These are phyloP conservation scores for Volvariella volvacea DNA, from an alignment of 1,284 basidiomycete genomes.

Conservation along the genomic window DNA sequence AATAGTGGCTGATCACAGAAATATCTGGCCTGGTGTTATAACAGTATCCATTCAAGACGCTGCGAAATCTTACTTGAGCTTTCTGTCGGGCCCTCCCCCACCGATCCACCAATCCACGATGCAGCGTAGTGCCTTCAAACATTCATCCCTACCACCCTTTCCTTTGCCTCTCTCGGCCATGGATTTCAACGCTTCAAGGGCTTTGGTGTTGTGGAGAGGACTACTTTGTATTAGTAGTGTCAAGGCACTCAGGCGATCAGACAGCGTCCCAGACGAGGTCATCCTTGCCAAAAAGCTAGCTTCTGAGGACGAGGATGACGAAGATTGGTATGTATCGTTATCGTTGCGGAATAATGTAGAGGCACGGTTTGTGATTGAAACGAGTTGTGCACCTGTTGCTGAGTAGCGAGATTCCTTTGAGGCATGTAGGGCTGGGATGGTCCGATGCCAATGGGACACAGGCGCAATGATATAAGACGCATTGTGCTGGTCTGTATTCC, in stretches of 20 bases:
- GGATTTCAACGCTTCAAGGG: conserved; percentile 67
- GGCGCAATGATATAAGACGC: too few species aligned
- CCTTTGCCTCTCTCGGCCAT: conserved; percentile 75
- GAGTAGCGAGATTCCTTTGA: too few species aligned
- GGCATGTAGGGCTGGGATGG: too few species aligned
- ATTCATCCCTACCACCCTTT: conserved; percentile 88
- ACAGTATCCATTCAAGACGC: conserved; percentile 4
- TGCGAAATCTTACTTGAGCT: conserved; percentile 64
- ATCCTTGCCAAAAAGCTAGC: conserved; percentile 79
- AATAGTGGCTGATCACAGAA: conserved; percentile 87
- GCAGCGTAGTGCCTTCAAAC: conserved; percentile 84
- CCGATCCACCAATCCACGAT: conserved; percentile 97
- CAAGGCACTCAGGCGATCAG: conserved; percentile 89
- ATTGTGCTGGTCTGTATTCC: too few species aligned
- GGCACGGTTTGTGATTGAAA: conserved; percentile 43
- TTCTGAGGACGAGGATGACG: conserved; percentile 54
- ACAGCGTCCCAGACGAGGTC: conserved; percentile 83
- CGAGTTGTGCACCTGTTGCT: conserved; percentile 28
- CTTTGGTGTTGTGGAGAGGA: conserved; percentile 84
- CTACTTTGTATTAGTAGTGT: conserved; percentile 89
- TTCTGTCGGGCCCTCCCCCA: conserved; percentile 75
- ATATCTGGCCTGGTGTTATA: conserved; percentile 45
- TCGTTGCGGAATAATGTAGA: conserved; percentile 46
- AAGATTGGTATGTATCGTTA: conserved; percentile 36
- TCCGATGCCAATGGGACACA: too few species aligned